Conservation (phyloP, 2,329 filamentous ascomycete species). For the Fusarium scirpi region DNA sequence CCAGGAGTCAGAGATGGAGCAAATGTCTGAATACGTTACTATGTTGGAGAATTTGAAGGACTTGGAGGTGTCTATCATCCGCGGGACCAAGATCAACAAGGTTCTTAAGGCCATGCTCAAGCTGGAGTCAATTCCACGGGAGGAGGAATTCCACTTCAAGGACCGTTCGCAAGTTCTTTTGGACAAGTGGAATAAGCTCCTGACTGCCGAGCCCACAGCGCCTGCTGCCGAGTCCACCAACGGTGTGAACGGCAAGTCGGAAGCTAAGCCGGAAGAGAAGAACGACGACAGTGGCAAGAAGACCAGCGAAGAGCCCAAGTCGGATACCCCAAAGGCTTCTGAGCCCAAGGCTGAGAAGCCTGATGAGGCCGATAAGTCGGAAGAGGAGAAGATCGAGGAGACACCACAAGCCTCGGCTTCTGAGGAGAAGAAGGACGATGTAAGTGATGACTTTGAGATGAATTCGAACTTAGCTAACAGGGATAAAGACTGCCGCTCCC, state of each 20-base stretch:
- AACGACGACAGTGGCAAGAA: conserved; percentile 56
- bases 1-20: conserved; percentile 85
- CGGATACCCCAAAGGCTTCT: conserved; percentile 48
- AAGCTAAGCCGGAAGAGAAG: conserved; percentile 57
- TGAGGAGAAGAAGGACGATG: conserved; percentile 52
- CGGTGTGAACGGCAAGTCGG: conserved; percentile 61
- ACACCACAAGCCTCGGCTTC: conserved; percentile 31
- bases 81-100: conserved; percentile 97
- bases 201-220: conserved; percentile 69
- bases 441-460: conserved; percentile 34
- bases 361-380: conserved; percentile 39
- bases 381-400: conserved; percentile 25
- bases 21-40: conserved; percentile 80
- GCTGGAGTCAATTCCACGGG: conserved; percentile 84
- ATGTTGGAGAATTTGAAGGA: conserved; percentile 85
- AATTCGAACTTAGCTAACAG: conserved; percentile 22
- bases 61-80: conserved; percentile 89
- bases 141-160: conserved; percentile 92
- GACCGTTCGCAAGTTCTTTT: conserved; percentile 81
- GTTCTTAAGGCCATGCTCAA: conserved; percentile 95
- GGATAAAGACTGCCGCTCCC: conserved; percentile 45
- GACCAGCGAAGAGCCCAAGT: conserved; percentile 54
- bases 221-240: conserved; percentile 57
- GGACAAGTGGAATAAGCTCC: conserved; percentile 88
- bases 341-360: conserved; percentile 47